Base-by-base conservation (phyloP, 176 grass and related monocot genomes). In the Avena insularis region DNA sequence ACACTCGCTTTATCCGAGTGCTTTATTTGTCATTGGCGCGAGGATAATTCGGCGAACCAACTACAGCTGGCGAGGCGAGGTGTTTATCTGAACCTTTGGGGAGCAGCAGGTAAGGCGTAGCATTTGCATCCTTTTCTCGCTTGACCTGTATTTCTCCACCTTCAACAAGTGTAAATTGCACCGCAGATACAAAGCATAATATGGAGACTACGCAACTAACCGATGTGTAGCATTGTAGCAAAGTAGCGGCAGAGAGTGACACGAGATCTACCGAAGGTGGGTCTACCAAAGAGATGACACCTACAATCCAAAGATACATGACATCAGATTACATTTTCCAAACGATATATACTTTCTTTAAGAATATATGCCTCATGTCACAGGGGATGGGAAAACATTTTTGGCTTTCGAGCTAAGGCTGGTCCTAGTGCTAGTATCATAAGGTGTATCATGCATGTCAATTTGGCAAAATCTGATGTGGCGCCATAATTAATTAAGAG, bases 201-300 rank as follows among this genome's bases (percentile, higher is more conserved):
- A 13, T 78, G 53, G 51, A 58, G 51, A 78, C 54, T 58, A 59
- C 47, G 23, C 11, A 73, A 14, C n/a, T 20, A 59, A 76, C 68
- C 85, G 67, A 4, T 56, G 38, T 49, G 80, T 69, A 61, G 7
- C 84, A 75, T 79, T 51, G 59, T 81, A 46, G 77, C 51, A 88
- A 81, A 69, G 90, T 77, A 79, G 73, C 35, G 72, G 72, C 49
- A 81, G 82, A 91, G 70, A 71, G 77, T 85, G 90, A 91, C 90
- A 51, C 20, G 53, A 33, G 38, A 71, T 70, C 86, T 88, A 71
- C 65, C 71, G 48, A 61, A 53, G 46, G 46, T 11, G 66, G 40
- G 8, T 56, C 47, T 83, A 12, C 43, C 10, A 12, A 27, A 68
- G 25, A 87, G 59, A 13, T 50, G 57, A 21, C 81, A 68, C 64